Conservation (phyloP, 441 rosid species). For the Pelargonium fulgidum region DNA sequence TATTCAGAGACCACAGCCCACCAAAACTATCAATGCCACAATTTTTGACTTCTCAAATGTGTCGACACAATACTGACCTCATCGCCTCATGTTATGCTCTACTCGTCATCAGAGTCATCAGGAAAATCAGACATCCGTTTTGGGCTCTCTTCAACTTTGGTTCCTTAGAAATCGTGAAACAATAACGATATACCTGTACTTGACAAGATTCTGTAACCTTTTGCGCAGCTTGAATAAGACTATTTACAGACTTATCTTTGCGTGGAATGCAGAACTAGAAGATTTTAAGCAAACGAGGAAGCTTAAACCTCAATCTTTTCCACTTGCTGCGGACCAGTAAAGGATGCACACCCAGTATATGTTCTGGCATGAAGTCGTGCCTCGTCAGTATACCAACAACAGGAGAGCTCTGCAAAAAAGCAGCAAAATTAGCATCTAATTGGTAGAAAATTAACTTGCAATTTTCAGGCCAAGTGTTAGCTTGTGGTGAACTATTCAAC, state of each 20-base stretch:
- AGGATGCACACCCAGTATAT: slow-evolving; percentile 66
- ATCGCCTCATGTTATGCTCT: neutral
- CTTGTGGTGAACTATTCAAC: no score
- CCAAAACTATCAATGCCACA: neutral
- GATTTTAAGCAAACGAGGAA: slow-evolving; percentile 15
- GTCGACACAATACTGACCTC: slow-evolving; percentile 1
- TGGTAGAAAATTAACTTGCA: no score
- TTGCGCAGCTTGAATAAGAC: neutral
- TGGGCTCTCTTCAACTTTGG: no score
- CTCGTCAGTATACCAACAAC: slow-evolving; percentile 76
- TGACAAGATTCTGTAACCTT: slow-evolving; percentile 8
- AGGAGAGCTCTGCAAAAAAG: slow-evolving; percentile 51
- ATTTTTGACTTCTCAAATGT: neutral
- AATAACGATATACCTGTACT: neutral
- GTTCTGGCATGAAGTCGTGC: slow-evolving; percentile 86
- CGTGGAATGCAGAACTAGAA: slow-evolving; percentile 19
- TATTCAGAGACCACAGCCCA: neutral
- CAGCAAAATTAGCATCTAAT: neutral
- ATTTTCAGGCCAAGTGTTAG: no score
- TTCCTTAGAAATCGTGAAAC: neutral
- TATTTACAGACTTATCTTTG: slow-evolving; percentile 15
- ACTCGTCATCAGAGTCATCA: no score
- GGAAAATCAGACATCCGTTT: no score
- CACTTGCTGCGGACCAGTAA: neutral
- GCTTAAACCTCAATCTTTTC: neutral